Percentiles rank a stretch among this genome's conserved stretches.
Evolutionary conservation across 1,284 basidiomycete species (phyloP).

Genomic region (Paramarasmius palmivorus): DNA sequence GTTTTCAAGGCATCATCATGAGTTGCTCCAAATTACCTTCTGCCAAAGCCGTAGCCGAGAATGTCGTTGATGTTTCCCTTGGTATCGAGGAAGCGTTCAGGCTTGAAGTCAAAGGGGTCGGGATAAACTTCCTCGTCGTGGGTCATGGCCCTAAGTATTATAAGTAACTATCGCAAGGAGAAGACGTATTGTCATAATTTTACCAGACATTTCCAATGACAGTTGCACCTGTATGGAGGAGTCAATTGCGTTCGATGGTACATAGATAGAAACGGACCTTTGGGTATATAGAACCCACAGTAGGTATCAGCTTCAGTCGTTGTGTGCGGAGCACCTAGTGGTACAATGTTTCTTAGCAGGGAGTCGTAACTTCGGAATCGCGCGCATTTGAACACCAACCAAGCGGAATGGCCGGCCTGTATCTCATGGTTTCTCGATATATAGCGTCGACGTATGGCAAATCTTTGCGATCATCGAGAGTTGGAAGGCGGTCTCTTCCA

Average conservation of each 20-base stretch:
- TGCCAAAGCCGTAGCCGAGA: slow-evolving; percentile 32
- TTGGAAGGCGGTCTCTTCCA: slow-evolving; percentile 31
- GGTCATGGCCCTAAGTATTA: slow-evolving; percentile 33
- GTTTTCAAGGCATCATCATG: background rate
- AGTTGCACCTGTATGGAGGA: too few species aligned
- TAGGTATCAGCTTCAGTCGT: too few species aligned
- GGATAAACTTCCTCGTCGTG: slow-evolving; percentile 38
- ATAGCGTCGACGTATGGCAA: slow-evolving; percentile 35
- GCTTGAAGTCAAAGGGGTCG: slow-evolving; percentile 36
- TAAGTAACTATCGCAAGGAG: too few species aligned
- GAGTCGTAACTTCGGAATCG: background rate
- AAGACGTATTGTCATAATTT: background rate
- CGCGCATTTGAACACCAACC: slow-evolving; percentile 18
- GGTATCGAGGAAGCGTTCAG: slow-evolving; percentile 31
- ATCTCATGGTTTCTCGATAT: slow-evolving; percentile 30
- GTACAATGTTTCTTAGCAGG: too few species aligned
- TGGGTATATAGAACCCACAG: too few species aligned
- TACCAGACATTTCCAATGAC: background rate
- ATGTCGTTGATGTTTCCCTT: slow-evolving; percentile 24
- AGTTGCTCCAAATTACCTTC: slow-evolving; percentile 26
- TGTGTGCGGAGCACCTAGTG: too few species aligned
- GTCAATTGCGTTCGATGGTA: too few species aligned
- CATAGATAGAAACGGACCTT: too few species aligned
- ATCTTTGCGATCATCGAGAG: slow-evolving; percentile 26
- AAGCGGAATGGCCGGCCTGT: slow-evolving; percentile 30